These are phyloP conservation scores for Arthrobotrys iridis DNA, from an alignment of 2,329 filamentous ascomycete species.

Conservation along the genomic window DNA sequence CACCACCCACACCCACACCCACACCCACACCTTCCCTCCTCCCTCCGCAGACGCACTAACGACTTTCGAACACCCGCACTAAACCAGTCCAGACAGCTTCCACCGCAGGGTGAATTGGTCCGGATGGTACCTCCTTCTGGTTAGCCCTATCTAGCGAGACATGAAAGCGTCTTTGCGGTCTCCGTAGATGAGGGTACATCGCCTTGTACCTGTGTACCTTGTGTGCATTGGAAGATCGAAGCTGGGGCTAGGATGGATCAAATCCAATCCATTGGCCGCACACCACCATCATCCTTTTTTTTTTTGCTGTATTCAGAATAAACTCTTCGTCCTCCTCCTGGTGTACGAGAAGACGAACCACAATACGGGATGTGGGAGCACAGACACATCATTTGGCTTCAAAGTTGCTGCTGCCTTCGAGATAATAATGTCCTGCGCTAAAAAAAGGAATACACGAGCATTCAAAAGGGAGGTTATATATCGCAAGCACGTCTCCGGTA, in stretches of 20 bases:
- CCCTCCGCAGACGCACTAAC: neutral
- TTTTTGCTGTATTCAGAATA: neutral
- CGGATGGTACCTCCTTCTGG: slow-evolving; percentile 28
- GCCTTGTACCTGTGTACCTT: slow-evolving; percentile 11
- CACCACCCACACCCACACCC: neutral
- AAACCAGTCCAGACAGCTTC: neutral
- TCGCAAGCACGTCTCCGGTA: neutral
- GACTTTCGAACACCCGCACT: too few relatives aligned
- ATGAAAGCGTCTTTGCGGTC: slow-evolving; percentile 8
- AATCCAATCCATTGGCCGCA: slow-evolving; percentile 19
- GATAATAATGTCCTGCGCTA: neutral
- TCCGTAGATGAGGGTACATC: neutral
- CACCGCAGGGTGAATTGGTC: slow-evolving; percentile 35
- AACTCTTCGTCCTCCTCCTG: neutral
- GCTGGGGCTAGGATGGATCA: slow-evolving; percentile 20
- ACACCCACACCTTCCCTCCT: slow-evolving; percentile 10
- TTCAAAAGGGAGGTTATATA: neutral
- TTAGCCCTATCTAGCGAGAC: slow-evolving; percentile 18
- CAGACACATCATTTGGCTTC: slow-evolving; percentile 31
- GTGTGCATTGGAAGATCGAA: slow-evolving; percentile 21
- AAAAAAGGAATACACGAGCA: slow-evolving; percentile 16
- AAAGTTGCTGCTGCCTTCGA: neutral
- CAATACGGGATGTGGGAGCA: slow-evolving; percentile 18
- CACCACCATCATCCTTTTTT: neutral
- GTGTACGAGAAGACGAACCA: neutral